These are phyloP conservation scores for Calonectria hawksworthii DNA, from an alignment of 2,329 filamentous ascomycete species.

Conservation along the genomic window DNA sequence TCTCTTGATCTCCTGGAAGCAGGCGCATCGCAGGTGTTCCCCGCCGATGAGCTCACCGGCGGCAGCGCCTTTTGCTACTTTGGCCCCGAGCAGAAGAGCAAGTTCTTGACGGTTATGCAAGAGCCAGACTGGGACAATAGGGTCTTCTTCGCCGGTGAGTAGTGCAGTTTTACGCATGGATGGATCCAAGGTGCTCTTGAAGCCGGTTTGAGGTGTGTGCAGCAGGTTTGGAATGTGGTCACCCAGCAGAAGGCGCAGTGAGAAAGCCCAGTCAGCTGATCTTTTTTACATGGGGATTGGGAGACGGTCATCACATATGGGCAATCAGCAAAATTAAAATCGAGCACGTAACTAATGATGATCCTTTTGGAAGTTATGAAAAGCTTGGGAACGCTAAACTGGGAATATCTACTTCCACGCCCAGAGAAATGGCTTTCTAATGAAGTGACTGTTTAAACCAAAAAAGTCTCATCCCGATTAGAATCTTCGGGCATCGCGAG, in stretches of 20 bases:
- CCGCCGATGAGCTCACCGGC: background rate
- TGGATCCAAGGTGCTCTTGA: background rate
- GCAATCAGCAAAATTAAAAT: too few species aligned
- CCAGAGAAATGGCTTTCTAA: background rate
- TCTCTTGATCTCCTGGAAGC: background rate
- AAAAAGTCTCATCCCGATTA: too few species aligned
- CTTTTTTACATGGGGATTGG: too few species aligned
- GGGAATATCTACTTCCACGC: too few species aligned
- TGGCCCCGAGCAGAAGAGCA: background rate
- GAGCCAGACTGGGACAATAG: background rate
- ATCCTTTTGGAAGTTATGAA: background rate
- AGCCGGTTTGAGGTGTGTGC: background rate
- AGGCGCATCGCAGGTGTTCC: background rate
- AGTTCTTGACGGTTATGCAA: background rate
- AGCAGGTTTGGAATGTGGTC: background rate
- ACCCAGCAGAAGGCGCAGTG: background rate
- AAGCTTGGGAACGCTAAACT: background rate
- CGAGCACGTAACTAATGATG: background rate
- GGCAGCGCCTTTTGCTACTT: background rate
- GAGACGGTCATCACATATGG: too few species aligned
- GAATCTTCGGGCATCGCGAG: background rate
- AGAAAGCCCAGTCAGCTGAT: background rate
- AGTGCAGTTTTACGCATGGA: background rate
- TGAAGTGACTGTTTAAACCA: too few species aligned
- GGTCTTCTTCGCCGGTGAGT: background rate